Evolutionary conservation across 148 eudicot genomes (phyloP), one percentile per base, ranked within the genome.

Genomic region (Amaranthus palmeri): DNA sequence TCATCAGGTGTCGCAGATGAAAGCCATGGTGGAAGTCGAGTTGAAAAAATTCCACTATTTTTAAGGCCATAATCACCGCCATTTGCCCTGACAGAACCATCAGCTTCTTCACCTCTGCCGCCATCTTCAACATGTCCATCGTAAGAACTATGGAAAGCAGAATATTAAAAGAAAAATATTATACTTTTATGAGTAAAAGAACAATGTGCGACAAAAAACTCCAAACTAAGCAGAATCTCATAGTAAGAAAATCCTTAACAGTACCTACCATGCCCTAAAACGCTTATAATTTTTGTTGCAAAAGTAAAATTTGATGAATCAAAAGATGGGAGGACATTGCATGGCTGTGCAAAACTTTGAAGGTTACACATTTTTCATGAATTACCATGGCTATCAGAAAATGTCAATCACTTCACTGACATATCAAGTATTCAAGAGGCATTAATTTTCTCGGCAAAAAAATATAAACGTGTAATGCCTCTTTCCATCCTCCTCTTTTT

Each of bases 1-100:
- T 95, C 99, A 78, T 95, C 99, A 36, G 99, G 99, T 50, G 92
- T 86, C 73, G 99, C 88, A 47, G 77, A 82, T 55, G 88, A 88
- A 79, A 95, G 97, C 99, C 99, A 95, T 9, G 85, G 75, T 59
- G 96, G 93, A 82, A 88, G 85, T 73, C 85, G 97, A 76, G 76
- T 90, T 74, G 93, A 84, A 67, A 86, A 51, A 46, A 69, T 18
- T 78, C 85, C 83, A 57, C 72, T 76, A 74, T 86, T 90, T 83
- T 77, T 87, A 12, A 70, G 65, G 61, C 80, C 76, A 84, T n/a
- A 74, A 78, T 86, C 88, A 74, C 87, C 88, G 68, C 95, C 93
- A 71, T 89, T 92, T 54, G 79, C 71, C 72, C 72, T 67, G 54
- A 70, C 65, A 67, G 59, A 10, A 67, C 51, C 67, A 15, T 67